phyloP scores from a whole-genome alignment of 768 basidiomycete genomes.

The Leccinum subtestaceum region DNA sequence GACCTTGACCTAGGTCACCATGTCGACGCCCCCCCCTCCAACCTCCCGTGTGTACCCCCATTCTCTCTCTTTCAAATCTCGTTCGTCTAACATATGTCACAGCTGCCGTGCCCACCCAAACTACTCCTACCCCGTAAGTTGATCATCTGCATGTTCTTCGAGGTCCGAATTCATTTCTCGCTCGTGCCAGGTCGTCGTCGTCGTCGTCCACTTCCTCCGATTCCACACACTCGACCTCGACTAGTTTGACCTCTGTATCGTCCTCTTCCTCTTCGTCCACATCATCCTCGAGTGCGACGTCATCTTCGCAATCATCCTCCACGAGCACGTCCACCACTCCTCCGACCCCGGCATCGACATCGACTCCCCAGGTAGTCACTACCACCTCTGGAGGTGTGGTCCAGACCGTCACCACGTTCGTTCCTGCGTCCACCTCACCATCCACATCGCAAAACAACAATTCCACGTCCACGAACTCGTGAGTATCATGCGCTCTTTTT shows the following conservation, averaged over 20 bases:
- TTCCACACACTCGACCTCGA: conserved; percentile 7
- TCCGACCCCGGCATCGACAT: background rate
- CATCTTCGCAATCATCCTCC: conserved; percentile 4
- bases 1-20: conserved; percentile 4
- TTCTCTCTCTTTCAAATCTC: background rate
- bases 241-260: background rate
- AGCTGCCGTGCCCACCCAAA: rapidly evolving
- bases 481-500: conserved; percentile 12
- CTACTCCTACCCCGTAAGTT: conserved; percentile 6
- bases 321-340: background rate
- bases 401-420: conserved; percentile 9
- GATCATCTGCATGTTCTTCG: background rate
- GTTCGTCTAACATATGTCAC: background rate
- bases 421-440: background rate
- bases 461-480: conserved; percentile 22
- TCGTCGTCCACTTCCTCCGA: background rate
- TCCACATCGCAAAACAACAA: background rate
- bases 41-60: conserved; percentile 7
- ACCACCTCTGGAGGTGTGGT: conserved; percentile 4
- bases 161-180: background rate
- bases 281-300: background rate
- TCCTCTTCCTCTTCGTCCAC: background rate
- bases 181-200: background rate
- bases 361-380: conserved; percentile 2
- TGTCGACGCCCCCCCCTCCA: background rate